Conservation (phyloP, 768 basidiomycete genomes). For the Termitomyces sp. region DNA sequence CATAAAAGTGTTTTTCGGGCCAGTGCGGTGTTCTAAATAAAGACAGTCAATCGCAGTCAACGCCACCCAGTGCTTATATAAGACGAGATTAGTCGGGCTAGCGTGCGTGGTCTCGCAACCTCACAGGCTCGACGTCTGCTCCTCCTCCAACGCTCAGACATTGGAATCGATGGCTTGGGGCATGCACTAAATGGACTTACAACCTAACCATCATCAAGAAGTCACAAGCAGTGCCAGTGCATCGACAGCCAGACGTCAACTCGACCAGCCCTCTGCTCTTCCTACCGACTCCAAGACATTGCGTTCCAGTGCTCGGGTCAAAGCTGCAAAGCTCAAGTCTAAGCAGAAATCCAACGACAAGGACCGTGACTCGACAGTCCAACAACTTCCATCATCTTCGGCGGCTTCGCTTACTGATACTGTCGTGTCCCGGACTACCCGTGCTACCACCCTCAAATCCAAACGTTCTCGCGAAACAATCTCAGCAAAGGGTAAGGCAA, state of each 20-base stretch:
- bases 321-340: constrained; percentile 69
- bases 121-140: constrained; percentile 29
- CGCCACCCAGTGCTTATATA: constrained; percentile 45
- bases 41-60: constrained; percentile 3
- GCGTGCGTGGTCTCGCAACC: constrained; percentile 27
- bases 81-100: constrained; percentile 33
- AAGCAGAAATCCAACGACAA: constrained; percentile 56
- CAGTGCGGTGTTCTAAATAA: background rate
- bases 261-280: constrained; percentile 34
- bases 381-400: constrained; percentile 26
- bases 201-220: constrained; percentile 67
- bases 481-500: constrained; percentile 60
- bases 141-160: constrained; percentile 32
- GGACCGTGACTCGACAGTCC: constrained; percentile 44
- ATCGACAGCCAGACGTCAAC: constrained; percentile 37
- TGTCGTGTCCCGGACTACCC: constrained; percentile 37
- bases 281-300: constrained; percentile 52
- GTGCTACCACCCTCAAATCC: constrained; percentile 39
- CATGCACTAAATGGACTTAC: constrained; percentile 91
- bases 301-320: constrained; percentile 75
- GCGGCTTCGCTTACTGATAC: constrained; percentile 28
- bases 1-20: background rate
- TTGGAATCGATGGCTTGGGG: constrained; percentile 80
- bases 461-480: constrained; percentile 53
- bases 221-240: constrained; percentile 66